phyloP scores from a whole-genome alignment of 2,329 filamentous ascomycete genomes.

The Lithohypha guttulata region DNA sequence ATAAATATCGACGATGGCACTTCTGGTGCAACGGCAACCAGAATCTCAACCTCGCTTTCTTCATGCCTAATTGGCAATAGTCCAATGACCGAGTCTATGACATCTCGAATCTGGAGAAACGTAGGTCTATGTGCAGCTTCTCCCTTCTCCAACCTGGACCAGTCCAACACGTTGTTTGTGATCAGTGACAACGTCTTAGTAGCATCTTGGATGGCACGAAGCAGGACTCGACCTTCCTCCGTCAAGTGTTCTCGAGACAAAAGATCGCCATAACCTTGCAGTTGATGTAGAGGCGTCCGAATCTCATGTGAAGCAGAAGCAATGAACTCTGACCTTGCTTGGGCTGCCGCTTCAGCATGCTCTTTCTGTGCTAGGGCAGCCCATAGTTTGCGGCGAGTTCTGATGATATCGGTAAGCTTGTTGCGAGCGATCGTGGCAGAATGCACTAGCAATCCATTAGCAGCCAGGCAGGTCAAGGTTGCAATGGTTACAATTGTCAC shows the following conservation, averaged over 20 bases:
- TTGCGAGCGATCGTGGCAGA: conserved; percentile 28
- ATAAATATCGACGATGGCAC: conserved; percentile 26
- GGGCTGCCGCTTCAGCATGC: conserved; percentile 26
- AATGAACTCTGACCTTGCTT: conserved; percentile 27
- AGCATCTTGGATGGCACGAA: conserved; percentile 27
- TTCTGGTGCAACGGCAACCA: conserved; percentile 25
- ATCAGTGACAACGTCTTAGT: conserved; percentile 29
- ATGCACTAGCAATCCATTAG: conserved; percentile 28
- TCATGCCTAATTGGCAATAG: conserved; percentile 27
- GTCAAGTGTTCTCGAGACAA: conserved; percentile 25
- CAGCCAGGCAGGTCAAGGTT: conserved; percentile 27
- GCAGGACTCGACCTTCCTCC: conserved; percentile 25
- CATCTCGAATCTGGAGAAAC: conserved; percentile 25
- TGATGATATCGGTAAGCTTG: conserved; percentile 27
- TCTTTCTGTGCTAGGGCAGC: conserved; percentile 27
- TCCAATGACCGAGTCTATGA: conserved; percentile 27
- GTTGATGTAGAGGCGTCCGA: conserved; percentile 28
- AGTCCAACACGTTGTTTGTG: conserved; percentile 29
- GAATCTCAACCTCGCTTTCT: conserved; percentile 25
- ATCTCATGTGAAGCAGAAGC: conserved; percentile 30
- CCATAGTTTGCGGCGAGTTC: conserved; percentile 26
- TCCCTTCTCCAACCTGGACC: conserved; percentile 28
- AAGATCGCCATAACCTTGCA: conserved; percentile 29
- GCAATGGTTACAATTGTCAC: conserved; percentile 26
- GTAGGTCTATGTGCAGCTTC: conserved; percentile 26